Base-by-base conservation (phyloP, 371 early-diverging fungal species). In the Syncephalastrum racemosum region DNA sequence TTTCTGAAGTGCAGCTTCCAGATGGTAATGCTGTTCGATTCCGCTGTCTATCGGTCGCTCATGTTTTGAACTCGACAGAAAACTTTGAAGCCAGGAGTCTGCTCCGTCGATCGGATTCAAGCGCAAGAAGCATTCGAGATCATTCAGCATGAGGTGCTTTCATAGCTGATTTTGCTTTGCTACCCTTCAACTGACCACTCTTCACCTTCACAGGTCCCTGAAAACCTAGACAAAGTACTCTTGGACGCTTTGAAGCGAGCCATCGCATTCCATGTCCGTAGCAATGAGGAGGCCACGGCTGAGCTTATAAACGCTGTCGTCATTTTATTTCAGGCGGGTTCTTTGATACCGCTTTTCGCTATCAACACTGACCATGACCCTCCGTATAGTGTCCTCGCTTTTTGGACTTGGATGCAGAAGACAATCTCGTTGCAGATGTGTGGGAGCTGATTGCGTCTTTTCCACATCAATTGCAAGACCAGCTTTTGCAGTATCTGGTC, bases 291-390 rank as follows among this genome's bases (percentile, higher is more conserved):
- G 8, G 50, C 19, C 1, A 47, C 53, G 3, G 4, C 45, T 5
- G 25, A 49, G 6, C 53, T 66, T 12, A 15, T 72, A 8, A 70
- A 70, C 50, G 48, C 63, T 7, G 51, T 76, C 5, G 58, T 76
- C 10, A 68, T 70, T 14, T 18, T 70, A 53, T 76, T 72, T 31
- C 77, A 72, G 59, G 72, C 68, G 64, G 49, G 16, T 54, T 31
- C n/a, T 23, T 23, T 19, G n/a, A 25, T 43, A 20, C 19, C n/a
- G n/a, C 10, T 50, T 54, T 43, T n/a, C 19, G 13, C 14, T 45
- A 43, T 45, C 4, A 31, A 18, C 22, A 12, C 7, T 51, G 16
- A 8, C 36, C 8, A 7, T 31, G 36, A 31, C 36, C 10, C 36
- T 10, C 10, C 2, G 12, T 31, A 31, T 46, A 68, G 75, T 71